phyloP scores from a whole-genome alignment of 257 asterid species.

The Solanum virginianum region DNA sequence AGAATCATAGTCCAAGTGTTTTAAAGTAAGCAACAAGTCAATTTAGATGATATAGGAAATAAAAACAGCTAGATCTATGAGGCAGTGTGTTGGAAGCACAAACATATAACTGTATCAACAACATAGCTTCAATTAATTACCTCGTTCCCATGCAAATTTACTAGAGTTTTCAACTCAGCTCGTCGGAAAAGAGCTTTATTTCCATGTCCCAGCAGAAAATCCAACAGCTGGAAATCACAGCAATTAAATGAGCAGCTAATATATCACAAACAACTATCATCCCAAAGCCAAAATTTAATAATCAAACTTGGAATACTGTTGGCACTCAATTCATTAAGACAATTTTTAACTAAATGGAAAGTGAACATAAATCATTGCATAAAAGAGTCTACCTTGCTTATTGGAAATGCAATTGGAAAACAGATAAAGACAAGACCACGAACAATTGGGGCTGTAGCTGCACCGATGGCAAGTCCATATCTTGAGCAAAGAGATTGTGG shows the following conservation, averaged over 20 bases:
- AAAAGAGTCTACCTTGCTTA: conserved; percentile 61
- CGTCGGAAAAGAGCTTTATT: conserved; percentile 85
- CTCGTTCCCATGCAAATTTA: conserved; percentile 77
- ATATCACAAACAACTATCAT: neutral
- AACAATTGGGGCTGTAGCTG: conserved; percentile 66
- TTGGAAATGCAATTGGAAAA: conserved; percentile 97
- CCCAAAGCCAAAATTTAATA: neutral
- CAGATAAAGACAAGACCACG: conserved; percentile 88
- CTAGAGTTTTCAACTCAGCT: conserved; percentile 88
- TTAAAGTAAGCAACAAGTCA: neutral
- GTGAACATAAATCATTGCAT: neutral
- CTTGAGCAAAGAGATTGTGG: conserved; percentile 95
- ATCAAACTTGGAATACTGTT: neutral
- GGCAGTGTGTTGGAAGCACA: neutral
- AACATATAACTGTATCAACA: neutral
- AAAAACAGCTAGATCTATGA: neutral
- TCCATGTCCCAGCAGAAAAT: conserved; percentile 67
- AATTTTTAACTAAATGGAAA: neutral
- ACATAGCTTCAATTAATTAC: conserved; percentile 15
- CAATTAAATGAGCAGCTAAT: neutral
- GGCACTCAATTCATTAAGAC: neutral
- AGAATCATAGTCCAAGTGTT: neutral
- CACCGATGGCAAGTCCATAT: conserved; percentile 92
- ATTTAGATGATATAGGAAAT: neutral
- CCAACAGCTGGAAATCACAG: conserved; percentile 47